Base-by-base conservation (phyloP, 2,329 filamentous ascomycete genomes). In the Nothophaeocryptopus gaeumannii region DNA sequence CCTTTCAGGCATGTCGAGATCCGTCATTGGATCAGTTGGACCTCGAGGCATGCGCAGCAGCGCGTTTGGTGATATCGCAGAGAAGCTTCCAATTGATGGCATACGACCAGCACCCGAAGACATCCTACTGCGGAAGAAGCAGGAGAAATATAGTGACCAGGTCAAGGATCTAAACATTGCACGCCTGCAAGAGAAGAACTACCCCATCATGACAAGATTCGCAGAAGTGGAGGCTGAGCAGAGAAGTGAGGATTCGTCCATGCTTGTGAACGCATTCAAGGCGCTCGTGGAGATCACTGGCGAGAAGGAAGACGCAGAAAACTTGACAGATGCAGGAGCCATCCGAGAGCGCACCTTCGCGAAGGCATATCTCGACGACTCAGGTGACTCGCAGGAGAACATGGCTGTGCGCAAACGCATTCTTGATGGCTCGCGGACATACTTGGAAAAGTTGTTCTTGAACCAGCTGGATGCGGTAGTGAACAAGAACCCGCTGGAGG, bases 401-500 rank as follows among this genome's bases (percentile, higher is more conserved):
- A 75, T 86, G 5, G 77, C 78, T 26, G 82, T 95, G 67, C 85
- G 88, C 59, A 92, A 86, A 70, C 81, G 80, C 43, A 91, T 96
- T 46, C 77, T 96, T 11, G 78, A 83, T 43, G 92, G 92, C 2
- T 89, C 90, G 43, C 86, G 88, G 54, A 74, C 70, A 11, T 95
- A 87, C 68, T 74, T 97, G 20, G 92, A 97, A 71, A 84, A 82
- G 62, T 81, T 86, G 56, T 96, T 95, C 69, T 84, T 87, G 65
- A 76, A 78, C 41, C 84, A 92, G 58, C 78, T 97, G 33, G 88
- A 96, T 65, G 78, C 76, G 8, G 76, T 87, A 35, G 86, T 99
- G 53, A 78, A 81, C 34, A 95, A 87, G 69, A 89, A 93, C 66
- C 90, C 91, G 2, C 83, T 86, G 47, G 91, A 96, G 66, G 92